Evolutionary conservation across 208 protist species (phyloP), one percentile per base, ranked within the genome.

Genomic region (Willaertia magna): DNA sequence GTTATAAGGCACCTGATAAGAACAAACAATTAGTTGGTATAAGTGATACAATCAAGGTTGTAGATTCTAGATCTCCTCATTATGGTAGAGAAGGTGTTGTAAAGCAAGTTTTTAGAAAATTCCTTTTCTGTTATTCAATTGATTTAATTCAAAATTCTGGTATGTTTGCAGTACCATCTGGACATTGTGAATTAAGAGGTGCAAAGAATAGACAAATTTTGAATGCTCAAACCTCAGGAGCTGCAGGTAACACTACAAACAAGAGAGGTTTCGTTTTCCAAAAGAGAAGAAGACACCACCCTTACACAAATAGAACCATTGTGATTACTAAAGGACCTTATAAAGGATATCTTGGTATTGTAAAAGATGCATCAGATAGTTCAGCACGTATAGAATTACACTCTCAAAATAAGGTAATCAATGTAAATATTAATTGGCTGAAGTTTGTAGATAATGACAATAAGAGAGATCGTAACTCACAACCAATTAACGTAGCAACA

Each of bases 131-230:
- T 42, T 85, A 92, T 55, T 47, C 76, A 22, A 85, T 83, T 46
- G 91, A 93, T 49, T 26, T 91, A 9, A 59, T 88, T 39, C 88
- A 93, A 43, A 92, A 92, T 87, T 30, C 49, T 48, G 91, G 91
- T 49, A 89, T 93, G 11, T 87, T 93, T 86, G 92, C 91, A 4
- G 34, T 74, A 3, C 7, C 20, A 39, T 7, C 79, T 7, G 4
- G n/a, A 12, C 40, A 67, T 26, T 59, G 47, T 46, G 52, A 74
- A 47, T 47, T 86, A 12, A 79, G 26, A 55, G 78, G 78, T n/a
- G 40, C 40, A 51, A 51, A 18, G 43, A 34, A 48, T 11, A 55
- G 18, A 49, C 14, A 26, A 83, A 83, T 55, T 20, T 22, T 39
- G 6, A 40, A 48, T 6, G 12, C 44, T 67, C 55, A 67, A 67